Evolutionary conservation across 73 alveolate genomes (phyloP).

Genomic region (Durusdinium trenchii): DNA sequence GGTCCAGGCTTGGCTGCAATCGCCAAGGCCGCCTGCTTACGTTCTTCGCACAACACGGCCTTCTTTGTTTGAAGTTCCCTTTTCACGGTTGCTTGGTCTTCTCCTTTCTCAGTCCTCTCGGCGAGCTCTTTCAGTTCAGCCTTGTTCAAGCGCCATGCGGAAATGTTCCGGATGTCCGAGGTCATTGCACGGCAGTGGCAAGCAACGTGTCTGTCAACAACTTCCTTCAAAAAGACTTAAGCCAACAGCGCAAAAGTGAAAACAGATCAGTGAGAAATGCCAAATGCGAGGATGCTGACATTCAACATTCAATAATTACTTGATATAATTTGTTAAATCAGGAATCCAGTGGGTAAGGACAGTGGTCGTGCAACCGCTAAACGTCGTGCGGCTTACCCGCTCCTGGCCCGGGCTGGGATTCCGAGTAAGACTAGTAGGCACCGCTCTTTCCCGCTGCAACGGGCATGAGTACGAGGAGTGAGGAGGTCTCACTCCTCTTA

Average conservation of each 20-base stretch:
- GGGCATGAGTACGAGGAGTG: not conserved
- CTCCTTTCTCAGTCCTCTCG: not conserved
- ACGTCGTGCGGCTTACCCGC: not conserved
- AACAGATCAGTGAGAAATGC: too few species aligned
- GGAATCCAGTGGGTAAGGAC: too few species aligned
- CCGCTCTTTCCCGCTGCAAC: not conserved
- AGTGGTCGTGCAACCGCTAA: too few species aligned
- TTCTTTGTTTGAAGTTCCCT: not conserved
- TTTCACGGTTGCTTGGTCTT: not conserved
- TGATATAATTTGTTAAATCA: too few species aligned
- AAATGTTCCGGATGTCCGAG: not conserved
- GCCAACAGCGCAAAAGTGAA: too few species aligned
- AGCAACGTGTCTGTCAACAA: too few species aligned
- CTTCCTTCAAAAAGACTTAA: too few species aligned
- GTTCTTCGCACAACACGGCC: not conserved
- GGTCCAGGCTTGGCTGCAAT: not conserved
- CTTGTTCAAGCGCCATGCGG: constrained; percentile 1
- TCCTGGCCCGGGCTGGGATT: not conserved
- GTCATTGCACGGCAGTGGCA: too few species aligned
- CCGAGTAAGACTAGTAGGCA: not conserved
- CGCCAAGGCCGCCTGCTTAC: not conserved
- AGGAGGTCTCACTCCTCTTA: not conserved
- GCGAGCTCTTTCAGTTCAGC: not conserved
- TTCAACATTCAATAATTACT: too few species aligned
- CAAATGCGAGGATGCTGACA: too few species aligned